phyloP scores from a whole-genome alignment of 2,329 filamentous ascomycete genomes.

The Colletotrichum cuscutae region DNA sequence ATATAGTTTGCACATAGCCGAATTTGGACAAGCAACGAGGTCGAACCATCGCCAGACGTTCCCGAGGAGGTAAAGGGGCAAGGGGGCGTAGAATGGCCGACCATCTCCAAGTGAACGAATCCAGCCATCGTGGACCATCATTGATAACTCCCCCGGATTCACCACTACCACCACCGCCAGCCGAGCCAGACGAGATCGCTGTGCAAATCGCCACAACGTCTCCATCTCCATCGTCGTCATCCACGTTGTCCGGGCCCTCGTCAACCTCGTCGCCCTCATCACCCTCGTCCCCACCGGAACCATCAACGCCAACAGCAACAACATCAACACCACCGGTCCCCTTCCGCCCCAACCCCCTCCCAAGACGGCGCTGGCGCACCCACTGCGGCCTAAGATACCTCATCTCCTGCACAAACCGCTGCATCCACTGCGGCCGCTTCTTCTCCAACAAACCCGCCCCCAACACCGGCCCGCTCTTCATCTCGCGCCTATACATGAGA shows the following conservation, averaged over 20 bases:
- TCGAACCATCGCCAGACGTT: too few relatives aligned
- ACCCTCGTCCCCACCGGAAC: not conserved
- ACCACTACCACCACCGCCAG: too few relatives aligned
- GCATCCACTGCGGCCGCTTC: constrained; percentile 50
- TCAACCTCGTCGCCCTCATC: not conserved
- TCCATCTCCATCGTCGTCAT: not conserved
- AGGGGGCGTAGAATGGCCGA: not conserved
- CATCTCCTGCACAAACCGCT: constrained; percentile 47
- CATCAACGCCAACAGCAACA: not conserved
- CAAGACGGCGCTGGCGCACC: constrained; percentile 48
- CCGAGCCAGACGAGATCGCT: too few relatives aligned
- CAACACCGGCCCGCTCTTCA: not conserved
- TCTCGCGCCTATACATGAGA: too few relatives aligned
- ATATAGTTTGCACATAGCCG: too few relatives aligned
- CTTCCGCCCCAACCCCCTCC: too few relatives aligned
- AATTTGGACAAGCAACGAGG: too few relatives aligned
- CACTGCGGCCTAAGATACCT: constrained; percentile 43
- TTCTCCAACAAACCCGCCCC: constrained; percentile 42
- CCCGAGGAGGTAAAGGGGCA: too few relatives aligned
- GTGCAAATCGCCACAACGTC: too few relatives aligned
- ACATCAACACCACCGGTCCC: not conserved
- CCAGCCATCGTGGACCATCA: not conserved
- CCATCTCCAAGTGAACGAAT: not conserved
- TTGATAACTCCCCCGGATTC: too few relatives aligned
- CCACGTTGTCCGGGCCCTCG: not conserved